These are phyloP conservation scores for Camellia sinensis DNA, from an alignment of 148 eudicot genomes.

Conservation along the genomic window DNA sequence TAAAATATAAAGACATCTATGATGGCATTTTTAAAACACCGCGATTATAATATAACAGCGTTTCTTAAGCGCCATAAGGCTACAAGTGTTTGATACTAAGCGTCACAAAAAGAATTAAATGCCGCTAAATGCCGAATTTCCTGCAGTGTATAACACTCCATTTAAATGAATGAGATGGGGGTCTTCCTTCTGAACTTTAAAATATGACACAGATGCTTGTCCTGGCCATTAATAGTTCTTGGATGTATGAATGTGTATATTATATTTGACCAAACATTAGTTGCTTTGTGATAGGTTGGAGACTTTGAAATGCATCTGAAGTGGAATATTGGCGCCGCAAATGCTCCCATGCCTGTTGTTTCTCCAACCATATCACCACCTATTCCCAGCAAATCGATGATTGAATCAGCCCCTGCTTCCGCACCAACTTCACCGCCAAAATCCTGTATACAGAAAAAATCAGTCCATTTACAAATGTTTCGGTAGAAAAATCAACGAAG, in stretches of 20 bases:
- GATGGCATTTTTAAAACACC: no score
- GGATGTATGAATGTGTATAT: no score
- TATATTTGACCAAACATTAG: no score
- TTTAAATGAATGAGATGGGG: not conserved
- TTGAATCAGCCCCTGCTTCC: slow-evolving; percentile 43
- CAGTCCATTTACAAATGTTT: slow-evolving; percentile 61
- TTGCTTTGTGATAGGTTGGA: slow-evolving; percentile 55
- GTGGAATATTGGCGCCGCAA: slow-evolving; percentile 61
- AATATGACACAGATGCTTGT: no score
- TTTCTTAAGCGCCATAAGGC: no score
- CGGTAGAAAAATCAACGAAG: slow-evolving; percentile 47
- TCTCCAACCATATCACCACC: slow-evolving; percentile 46
- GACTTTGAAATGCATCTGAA: slow-evolving; percentile 87
- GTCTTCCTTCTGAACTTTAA: not conserved
- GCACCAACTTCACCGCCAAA: slow-evolving; percentile 43
- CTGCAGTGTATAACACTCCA: not conserved
- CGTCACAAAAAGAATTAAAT: no score
- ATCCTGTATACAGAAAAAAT: slow-evolving; percentile 47
- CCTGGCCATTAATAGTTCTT: no score
- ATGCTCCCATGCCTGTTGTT: slow-evolving; percentile 38
- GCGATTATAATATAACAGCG: no score
- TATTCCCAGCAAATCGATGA: slow-evolving; percentile 54
- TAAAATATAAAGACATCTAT: no score
- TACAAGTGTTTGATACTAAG: no score
- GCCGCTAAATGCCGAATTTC: no score